These are phyloP conservation scores for Tuber calosporum DNA, from an alignment of 495 filamentous ascomycete genomes.

Conservation along the genomic window DNA sequence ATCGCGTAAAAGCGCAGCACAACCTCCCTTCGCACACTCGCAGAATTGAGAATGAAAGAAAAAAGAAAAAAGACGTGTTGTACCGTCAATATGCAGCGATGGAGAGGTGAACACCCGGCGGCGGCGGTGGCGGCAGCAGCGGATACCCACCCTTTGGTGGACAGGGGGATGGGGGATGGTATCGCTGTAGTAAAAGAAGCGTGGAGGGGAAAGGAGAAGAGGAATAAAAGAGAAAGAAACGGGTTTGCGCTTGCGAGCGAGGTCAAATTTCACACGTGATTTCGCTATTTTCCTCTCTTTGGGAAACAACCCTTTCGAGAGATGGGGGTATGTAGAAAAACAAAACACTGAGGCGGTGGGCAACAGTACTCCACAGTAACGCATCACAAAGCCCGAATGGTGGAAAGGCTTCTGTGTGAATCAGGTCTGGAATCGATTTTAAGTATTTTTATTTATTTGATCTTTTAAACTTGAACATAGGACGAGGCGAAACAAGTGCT, in stretches of 20 bases:
- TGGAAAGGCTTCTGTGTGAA: background rate
- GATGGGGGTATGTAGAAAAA: background rate
- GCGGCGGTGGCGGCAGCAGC: background rate
- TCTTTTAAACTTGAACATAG: background rate
- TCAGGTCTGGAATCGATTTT: background rate
- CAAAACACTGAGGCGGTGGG: too few relatives aligned
- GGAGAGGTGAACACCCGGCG: background rate
- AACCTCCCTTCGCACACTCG: constrained; percentile 15
- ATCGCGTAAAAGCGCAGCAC: constrained; percentile 17
- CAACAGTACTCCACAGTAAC: background rate
- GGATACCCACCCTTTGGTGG: background rate
- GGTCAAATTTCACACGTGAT: background rate
- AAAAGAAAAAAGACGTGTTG: background rate
- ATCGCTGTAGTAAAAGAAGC: constrained; percentile 3
- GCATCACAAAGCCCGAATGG: background rate
- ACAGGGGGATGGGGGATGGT: background rate
- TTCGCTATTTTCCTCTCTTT: background rate
- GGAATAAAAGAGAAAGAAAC: background rate
- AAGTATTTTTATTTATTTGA: background rate
- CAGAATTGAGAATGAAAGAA: background rate
- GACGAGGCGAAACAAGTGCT: background rate
- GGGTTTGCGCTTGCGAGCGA: background rate
- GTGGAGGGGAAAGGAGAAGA: constrained; percentile 7
- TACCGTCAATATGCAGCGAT: background rate
- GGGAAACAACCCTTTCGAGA: background rate